phyloP scores from a whole-genome alignment of 441 rosid genomes.

The Pelargonium citronellum region DNA sequence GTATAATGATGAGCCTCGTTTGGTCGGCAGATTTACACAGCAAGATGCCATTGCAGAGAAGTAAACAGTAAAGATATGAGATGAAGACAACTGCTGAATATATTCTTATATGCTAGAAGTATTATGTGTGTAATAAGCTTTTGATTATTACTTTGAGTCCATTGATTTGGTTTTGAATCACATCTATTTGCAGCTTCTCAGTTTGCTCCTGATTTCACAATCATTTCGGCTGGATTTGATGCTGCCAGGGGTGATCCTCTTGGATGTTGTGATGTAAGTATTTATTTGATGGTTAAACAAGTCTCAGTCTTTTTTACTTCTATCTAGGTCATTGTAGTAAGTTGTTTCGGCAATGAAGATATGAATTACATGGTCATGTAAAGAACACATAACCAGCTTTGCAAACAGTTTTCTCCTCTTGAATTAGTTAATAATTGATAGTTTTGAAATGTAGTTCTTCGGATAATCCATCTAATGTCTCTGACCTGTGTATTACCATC shows the following conservation, averaged over 20 bases:
- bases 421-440: constrained; percentile 5
- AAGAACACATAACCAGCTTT: constrained; percentile 8
- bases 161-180: constrained; percentile 20
- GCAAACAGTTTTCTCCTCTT: constrained; percentile 1
- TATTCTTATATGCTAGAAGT: background rate
- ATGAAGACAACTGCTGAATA: no score
- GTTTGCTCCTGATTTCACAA: constrained; percentile 87
- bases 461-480: background rate
- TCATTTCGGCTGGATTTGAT: constrained; percentile 98
- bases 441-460: background rate
- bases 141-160: constrained; percentile 8
- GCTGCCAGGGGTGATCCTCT: constrained; percentile 98
- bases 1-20: no score
- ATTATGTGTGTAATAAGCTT: constrained; percentile 10
- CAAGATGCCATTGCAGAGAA: no score
- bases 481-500: background rate
- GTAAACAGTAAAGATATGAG: no score
- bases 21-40: no score
- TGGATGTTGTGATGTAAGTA: constrained; percentile 90
- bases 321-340: background rate
- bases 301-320: background rate
- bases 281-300: constrained; percentile 3
- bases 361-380: background rate
- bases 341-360: constrained; percentile 7
- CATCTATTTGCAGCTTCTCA: constrained; percentile 61